Evolutionary conservation across 345 rosid species (phyloP).

Genomic region (Rubroshorea leprosula): DNA sequence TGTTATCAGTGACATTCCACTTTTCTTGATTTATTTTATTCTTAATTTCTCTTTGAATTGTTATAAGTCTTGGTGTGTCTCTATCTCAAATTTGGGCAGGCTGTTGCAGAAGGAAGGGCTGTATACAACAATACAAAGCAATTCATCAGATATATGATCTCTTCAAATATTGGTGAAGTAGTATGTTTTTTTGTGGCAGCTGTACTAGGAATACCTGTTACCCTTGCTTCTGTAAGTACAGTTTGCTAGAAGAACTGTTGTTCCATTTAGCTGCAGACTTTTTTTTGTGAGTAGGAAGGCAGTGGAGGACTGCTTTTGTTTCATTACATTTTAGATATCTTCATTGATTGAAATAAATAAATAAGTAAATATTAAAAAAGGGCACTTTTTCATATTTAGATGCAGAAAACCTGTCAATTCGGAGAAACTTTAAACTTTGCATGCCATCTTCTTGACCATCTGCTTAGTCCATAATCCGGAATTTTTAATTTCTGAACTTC

Average conservation of each 20-base stretch:
- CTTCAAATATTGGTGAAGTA: slow-evolving; percentile 99
- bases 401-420: neutral
- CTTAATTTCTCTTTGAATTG: neutral
- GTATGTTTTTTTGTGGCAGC: slow-evolving; percentile 99
- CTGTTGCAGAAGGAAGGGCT: slow-evolving; percentile 99
- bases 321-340: neutral
- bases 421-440: neutral
- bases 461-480: neutral
- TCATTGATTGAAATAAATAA: slow-evolving; percentile 9
- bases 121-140: slow-evolving; percentile 98
- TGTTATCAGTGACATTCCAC: no score
- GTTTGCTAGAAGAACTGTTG: slow-evolving; percentile 15
- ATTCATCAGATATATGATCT: slow-evolving; percentile 98
- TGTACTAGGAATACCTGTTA: slow-evolving; percentile 96
- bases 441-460: neutral
- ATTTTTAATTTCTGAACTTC: neutral
- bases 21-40: slow-evolving; percentile 1
- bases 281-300: neutral
- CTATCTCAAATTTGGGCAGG: slow-evolving; percentile 40
- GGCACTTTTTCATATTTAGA: neutral
- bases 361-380: neutral
- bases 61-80: neutral
- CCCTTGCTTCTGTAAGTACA: slow-evolving; percentile 92
- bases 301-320: neutral
- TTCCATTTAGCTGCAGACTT: neutral